Percentiles rank a stretch among this genome's conserved stretches.
These are phyloP conservation scores for Diaporthe citrichinensis DNA, from an alignment of 2,329 filamentous ascomycete species.

Conservation along the genomic window DNA sequence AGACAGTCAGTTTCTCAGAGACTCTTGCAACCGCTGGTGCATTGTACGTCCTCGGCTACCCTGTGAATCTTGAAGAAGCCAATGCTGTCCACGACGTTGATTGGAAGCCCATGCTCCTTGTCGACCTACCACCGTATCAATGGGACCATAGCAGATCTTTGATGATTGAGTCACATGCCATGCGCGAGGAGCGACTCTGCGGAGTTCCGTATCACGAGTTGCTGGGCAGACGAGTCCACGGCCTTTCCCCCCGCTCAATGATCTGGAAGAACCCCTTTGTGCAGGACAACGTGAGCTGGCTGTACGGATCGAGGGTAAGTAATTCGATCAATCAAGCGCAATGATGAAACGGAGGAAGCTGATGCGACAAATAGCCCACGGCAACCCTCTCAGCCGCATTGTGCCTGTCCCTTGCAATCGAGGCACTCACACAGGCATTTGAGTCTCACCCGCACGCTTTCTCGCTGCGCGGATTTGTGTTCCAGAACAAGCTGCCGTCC, in stretches of 20 bases:
- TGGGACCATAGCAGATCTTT: neutral
- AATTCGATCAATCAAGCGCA: neutral
- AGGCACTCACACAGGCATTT: neutral
- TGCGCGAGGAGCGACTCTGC: neutral
- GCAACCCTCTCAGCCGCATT: neutral
- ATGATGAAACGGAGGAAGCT: neutral
- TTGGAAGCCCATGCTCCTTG: neutral
- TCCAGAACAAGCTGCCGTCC: neutral
- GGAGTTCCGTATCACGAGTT: neutral
- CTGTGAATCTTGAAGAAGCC: neutral
- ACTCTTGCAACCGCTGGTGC: neutral
- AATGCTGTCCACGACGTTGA: neutral
- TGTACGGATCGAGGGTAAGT: neutral
- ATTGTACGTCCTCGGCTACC: neutral
- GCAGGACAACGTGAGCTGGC: neutral
- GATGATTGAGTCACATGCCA: neutral
- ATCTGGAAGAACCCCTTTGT: neutral
- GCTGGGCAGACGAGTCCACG: neutral
- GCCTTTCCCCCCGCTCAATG: neutral
- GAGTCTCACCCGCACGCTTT: neutral
- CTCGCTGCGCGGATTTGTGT: neutral
- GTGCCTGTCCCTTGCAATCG: neutral
- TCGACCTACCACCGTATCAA: neutral
- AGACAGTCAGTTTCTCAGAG: neutral
- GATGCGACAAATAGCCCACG: neutral